Base-by-base conservation (phyloP, 495 filamentous ascomycete genomes). In the Echria macrotheca region DNA sequence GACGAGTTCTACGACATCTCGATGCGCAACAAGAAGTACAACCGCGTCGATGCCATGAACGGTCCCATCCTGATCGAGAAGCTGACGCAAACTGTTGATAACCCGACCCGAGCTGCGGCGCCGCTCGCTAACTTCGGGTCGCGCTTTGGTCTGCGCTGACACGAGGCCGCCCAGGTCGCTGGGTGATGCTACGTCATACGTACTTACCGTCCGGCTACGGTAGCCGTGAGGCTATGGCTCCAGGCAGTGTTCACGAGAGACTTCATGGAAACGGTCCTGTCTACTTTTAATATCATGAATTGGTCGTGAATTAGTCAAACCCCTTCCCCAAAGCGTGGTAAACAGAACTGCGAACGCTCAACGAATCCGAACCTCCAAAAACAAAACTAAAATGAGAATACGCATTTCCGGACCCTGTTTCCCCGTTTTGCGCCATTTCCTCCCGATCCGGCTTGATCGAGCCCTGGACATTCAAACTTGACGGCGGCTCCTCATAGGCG, bases 1-100 rank as follows among this genome's bases (percentile, higher is more conserved):
- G 90, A 97, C 54, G 90, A 95, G 61, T 97, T 94, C 61, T 99
- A 90, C 62, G 93, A 97, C 60, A 81, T 88, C 28, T 82, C 82
- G 2, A 87, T 79, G 0, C 68, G 89, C 39, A 95, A 94, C 66
- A 87, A 84, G 73, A 93, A 95, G 65, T 99, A 95, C 60, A 86
- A 88, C 4, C 82, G 84, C 40, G 93, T 99, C n/a, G 86, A 96
- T 67, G 82, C 84, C 29, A 71, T 89, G 66, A 89, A 91, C 61
- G 93, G 91, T 0, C 87, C 89, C 0, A 66, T 86, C 10, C 60
- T 99, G 52, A 65, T 96, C 22, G 90, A 96, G 68, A 98, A 98
- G 89, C 73, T 89, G 47, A 86, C 82, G 5, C 72, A 79, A 40
- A 72, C 76, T 3, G 75, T 86, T 11, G 76, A 82, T 57, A 80